Percentiles rank a stretch among this genome's conserved stretches.
Evolutionary conservation across 2,329 filamentous ascomycete genomes (phyloP).

Genomic region (Scytalidium lignicola): DNA sequence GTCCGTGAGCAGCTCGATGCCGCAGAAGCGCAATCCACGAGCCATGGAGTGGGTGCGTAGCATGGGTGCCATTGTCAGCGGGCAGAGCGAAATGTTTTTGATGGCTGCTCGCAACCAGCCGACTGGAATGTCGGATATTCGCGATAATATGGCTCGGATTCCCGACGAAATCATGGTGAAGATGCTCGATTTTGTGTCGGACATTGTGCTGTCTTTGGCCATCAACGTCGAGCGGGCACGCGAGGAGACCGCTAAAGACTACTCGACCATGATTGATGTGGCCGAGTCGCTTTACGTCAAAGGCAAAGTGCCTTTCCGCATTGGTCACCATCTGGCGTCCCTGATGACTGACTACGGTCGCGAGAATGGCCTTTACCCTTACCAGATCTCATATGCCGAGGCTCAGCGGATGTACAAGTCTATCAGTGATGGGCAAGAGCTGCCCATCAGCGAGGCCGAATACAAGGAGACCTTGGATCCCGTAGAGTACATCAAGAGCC

Average conservation of each 20-base stretch:
- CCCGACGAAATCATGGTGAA: slow-evolving; percentile 1
- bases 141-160: not conserved
- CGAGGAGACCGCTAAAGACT: slow-evolving; percentile 3
- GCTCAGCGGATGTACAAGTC: slow-evolving; percentile 4
- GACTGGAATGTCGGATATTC: slow-evolving; percentile 2
- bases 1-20: slow-evolving; percentile 2
- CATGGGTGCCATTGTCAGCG: not conserved
- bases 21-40: slow-evolving; percentile 6
- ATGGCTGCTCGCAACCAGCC: slow-evolving; percentile 1
- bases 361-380: slow-evolving; percentile 2
- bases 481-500: slow-evolving; percentile 3
- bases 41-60: not conserved
- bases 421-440: slow-evolving; percentile 1
- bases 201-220: not conserved
- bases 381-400: slow-evolving; percentile 2
- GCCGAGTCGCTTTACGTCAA: slow-evolving; percentile 3
- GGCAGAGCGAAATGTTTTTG: not conserved
- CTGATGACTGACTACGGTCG: slow-evolving; percentile 1
- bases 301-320: slow-evolving; percentile 5
- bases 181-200: slow-evolving; percentile 1
- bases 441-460: slow-evolving; percentile 4
- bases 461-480: slow-evolving; percentile 3
- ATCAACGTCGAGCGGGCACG: slow-evolving; percentile 1
- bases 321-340: slow-evolving; percentile 5
- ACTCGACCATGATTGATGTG: slow-evolving; percentile 2